Conservation (phyloP, 768 basidiomycete species). For the Phaeotremella skinneri region DNA sequence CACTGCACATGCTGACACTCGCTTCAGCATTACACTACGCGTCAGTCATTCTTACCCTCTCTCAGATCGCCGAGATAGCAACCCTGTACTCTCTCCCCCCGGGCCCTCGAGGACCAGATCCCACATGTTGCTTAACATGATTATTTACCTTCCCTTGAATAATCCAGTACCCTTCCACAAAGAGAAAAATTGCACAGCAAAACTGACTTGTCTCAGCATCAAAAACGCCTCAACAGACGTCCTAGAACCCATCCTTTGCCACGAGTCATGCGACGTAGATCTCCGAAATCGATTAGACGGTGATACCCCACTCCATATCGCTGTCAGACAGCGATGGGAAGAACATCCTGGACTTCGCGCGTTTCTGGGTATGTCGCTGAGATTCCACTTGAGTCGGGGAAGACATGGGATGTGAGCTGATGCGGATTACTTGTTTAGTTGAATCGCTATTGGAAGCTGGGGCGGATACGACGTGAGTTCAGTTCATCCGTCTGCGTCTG, state of each 20-base stretch:
- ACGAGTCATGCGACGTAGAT: conserved; percentile 79
- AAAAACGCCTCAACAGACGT: conserved; percentile 61
- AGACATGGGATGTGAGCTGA: background rate
- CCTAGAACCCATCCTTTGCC: conserved; percentile 68
- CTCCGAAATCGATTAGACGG: conserved; percentile 66
- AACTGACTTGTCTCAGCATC: conserved; percentile 52
- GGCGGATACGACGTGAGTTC: conserved; percentile 64
- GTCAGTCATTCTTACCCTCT: conserved; percentile 54
- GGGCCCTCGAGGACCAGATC: too few species aligned
- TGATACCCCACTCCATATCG: conserved; percentile 77
- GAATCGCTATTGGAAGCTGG: conserved; percentile 68
- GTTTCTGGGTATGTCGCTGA: conserved; percentile 58
- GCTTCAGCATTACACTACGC: conserved; percentile 67
- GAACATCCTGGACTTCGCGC: conserved; percentile 60
- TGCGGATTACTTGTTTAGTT: conserved; percentile 17
- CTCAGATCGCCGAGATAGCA: background rate
- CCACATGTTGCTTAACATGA: too few species aligned
- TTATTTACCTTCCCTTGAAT: background rate
- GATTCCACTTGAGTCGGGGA: background rate
- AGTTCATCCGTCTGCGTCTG: background rate
- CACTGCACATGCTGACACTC: background rate
- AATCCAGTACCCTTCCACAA: background rate
- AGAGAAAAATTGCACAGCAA: background rate
- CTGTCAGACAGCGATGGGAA: conserved; percentile 57
- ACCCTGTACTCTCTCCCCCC: too few species aligned